Evolutionary conservation across 1,284 basidiomycete species (phyloP), one percentile per base, ranked within the genome.

Genomic region (Malassezia dermatis): DNA sequence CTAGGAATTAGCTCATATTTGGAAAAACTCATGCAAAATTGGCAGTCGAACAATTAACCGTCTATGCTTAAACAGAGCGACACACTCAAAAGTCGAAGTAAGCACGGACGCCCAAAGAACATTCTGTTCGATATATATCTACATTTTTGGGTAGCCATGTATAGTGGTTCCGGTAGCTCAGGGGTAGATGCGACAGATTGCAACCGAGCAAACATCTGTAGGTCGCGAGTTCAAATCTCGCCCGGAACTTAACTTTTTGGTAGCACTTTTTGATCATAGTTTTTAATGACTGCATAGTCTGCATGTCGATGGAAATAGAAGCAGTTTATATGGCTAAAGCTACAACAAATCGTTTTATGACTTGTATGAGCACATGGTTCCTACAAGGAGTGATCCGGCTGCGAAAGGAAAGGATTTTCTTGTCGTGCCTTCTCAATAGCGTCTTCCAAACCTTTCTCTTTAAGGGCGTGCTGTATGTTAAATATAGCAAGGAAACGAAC

Each of bases 391-490:
- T 60, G 52, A 19, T 67, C 39, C 32, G 65, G 60, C 19, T 71
- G 67, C 27, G 65, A 65, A 19, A 66, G 69, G 48, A 74, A 73
- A 1, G 71, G 70, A 49, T 74, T 73, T 59, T 70, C 63, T 27
- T 55, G 51, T 26, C 87, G 79, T 4, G 89, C 88, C 73, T 88
- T 85, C 43, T 84, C 79, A 7, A 94, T 79, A 48, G 93, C 77
- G 2, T 81, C 80, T 21, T 84, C 84, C 19, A 94, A 78, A 5
- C 85, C 84, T 66, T 85, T 87, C 21, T 84, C 82, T 56, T 82
- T 83, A 31, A 94, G 84, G 0, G 88, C 88, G 76, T 80, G 83
- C 89, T 93, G 70, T 12, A 26, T n/a, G 41, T 13, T 26, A 24
- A 31, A 45, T 6, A 56, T 8, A 4, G 39, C 21, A 39, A 27